Conservation (phyloP, 768 basidiomycete genomes). For the Rhizopogon sp. region DNA sequence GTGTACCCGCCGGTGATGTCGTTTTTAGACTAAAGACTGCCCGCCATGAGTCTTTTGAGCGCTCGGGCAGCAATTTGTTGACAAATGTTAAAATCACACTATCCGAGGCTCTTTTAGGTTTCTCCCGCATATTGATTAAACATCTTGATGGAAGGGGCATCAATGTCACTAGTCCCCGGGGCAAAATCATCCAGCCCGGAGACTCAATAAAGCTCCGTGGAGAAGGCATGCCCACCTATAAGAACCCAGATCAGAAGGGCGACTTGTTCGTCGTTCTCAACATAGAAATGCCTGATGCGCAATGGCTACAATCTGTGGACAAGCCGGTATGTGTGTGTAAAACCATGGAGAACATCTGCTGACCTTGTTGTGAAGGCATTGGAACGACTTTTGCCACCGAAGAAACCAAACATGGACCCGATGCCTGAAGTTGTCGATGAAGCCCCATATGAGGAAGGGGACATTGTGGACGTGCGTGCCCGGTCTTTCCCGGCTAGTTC, state of each 20-base stretch:
- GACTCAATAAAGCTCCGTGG: conserved; percentile 71
- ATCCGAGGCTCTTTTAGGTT: conserved; percentile 93
- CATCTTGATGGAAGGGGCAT: conserved; percentile 95
- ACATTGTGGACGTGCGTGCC: conserved; percentile 80
- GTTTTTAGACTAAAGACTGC: conserved; percentile 70
- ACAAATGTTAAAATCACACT: conserved; percentile 81
- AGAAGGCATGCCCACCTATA: conserved; percentile 88
- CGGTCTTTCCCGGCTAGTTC: conserved; percentile 68
- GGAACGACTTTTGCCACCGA: conserved; percentile 65
- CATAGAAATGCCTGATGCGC: conserved; percentile 81
- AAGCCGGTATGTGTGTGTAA: conserved; percentile 37
- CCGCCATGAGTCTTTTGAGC: conserved; percentile 78
- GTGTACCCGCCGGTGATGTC: conserved; percentile 84
- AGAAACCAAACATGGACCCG: conserved; percentile 70
- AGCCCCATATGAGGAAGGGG: conserved; percentile 67
- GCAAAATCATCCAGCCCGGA: conserved; percentile 70
- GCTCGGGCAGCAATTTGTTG: conserved; percentile 76
- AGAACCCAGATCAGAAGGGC: conserved; percentile 61
- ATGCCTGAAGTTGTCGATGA: conserved; percentile 67
- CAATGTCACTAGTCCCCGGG: conserved; percentile 65
- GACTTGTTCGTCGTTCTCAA: conserved; percentile 79
- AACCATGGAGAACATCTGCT: not conserved
- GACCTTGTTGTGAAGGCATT: conserved; percentile 44
- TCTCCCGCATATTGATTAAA: conserved; percentile 83
- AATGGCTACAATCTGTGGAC: conserved; percentile 72